Base-by-base conservation (phyloP, 768 basidiomycete species). In the Phylloporus sp. region DNA sequence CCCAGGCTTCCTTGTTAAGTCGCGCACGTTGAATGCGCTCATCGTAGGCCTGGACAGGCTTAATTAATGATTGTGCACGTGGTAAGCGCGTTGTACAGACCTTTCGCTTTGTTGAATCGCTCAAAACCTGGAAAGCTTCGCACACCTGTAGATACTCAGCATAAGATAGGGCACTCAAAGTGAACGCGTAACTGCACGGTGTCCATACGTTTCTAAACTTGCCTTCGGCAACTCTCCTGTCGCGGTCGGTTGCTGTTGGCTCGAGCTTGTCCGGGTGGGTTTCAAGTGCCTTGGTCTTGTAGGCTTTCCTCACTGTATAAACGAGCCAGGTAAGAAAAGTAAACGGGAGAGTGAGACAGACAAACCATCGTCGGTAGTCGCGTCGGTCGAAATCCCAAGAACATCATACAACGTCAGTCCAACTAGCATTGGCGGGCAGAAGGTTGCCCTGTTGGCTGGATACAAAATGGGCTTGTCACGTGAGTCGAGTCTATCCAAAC, bases 251-350 rank as follows among this genome's bases (percentile, higher is more conserved):
- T 8, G 80, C 79, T 27, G 67, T 67, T 32, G 76, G 81, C 11
- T 79, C 79, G 42, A 86, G 77, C 58, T 85, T 86, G 59, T 88
- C 86, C 10, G 86, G 86, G 62, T 88, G 86, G 1, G 86, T 87
- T 64, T 84, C 82, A 24, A 88, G 72, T 10, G 80, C 84, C 58
- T 78, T 81, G 54, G 77, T 78, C 60, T 79, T 82, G 65, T 86
- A 88, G 2, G 84, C 85, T 58, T 74, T 81, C 45, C 83, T 80
- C 50, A 88, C 86, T 66, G 34, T 5, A 24, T 24, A 6, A 41
- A n/a, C n/a, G n/a, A 8, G 24, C 24, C 15, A 16, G 20, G 47
- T 54, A 5, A 59, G 52, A 40, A 40, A 39, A 1, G 11, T 6
- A 24, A 27, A 43, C 4, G 24, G 1, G 32, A 39, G 4, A 41